Percentiles rank a stretch among this genome's conserved stretches.
Evolutionary conservation across 176 grass and related monocot species (phyloP).

Genomic region (Triticum timopheevii): DNA sequence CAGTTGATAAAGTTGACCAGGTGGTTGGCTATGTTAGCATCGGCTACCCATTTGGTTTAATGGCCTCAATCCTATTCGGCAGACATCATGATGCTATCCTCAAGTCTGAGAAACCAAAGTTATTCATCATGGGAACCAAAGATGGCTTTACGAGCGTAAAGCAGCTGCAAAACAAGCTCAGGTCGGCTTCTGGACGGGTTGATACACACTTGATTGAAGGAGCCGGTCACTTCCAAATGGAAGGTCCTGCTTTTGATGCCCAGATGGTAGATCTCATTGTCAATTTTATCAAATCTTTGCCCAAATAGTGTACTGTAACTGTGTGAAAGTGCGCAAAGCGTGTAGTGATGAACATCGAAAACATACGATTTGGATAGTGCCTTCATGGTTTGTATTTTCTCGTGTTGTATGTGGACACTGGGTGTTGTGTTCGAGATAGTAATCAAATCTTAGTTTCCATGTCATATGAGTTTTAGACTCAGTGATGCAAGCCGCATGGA

Average conservation of each 20-base stretch:
- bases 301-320: slow-evolving; percentile 28
- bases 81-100: slow-evolving; percentile 87
- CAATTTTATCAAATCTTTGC: slow-evolving; percentile 68
- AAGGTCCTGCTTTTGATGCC: slow-evolving; percentile 86
- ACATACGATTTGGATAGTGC: slow-evolving; percentile 17
- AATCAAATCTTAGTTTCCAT: slow-evolving; percentile 10
- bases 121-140: slow-evolving; percentile 96
- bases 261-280: slow-evolving; percentile 73
- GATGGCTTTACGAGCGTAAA: slow-evolving; percentile 94
- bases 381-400: slow-evolving; percentile 29
- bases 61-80: slow-evolving; percentile 85
- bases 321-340: background rate
- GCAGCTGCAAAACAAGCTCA: slow-evolving; percentile 85
- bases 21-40: slow-evolving; percentile 85
- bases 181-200: slow-evolving; percentile 57
- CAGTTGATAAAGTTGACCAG: slow-evolving; percentile 84
- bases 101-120: slow-evolving; percentile 67
- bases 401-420: slow-evolving; percentile 22
- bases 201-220: slow-evolving; percentile 92
- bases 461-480: background rate
- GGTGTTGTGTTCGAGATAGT: slow-evolving; percentile 21
- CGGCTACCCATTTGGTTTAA: slow-evolving; percentile 83
- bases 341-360: background rate
- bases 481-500: background rate
- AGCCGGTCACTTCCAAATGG: slow-evolving; percentile 91